Evolutionary conservation across 2,329 filamentous ascomycete genomes (phyloP).

Genomic region (Macroventuria anomochaeta): DNA sequence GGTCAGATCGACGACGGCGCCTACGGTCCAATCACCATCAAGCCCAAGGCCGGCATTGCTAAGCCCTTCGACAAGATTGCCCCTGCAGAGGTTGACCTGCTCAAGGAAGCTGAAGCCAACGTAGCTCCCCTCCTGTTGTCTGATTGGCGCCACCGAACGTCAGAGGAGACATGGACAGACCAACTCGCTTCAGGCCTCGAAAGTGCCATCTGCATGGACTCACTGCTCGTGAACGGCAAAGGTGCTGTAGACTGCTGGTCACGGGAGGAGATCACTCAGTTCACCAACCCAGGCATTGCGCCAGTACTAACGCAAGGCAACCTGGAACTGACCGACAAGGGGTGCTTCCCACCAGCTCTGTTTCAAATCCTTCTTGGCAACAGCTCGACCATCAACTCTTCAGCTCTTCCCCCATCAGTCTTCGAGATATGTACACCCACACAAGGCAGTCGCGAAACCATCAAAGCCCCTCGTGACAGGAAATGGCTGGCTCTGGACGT

Average conservation of each 20-base stretch:
- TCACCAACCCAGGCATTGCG: slow-evolving; percentile 41
- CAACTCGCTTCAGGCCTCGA: slow-evolving; percentile 56
- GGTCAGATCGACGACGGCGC: slow-evolving; percentile 67
- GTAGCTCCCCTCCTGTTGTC: slow-evolving; percentile 60
- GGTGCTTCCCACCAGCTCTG: slow-evolving; percentile 54
- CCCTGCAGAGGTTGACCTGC: slow-evolving; percentile 49
- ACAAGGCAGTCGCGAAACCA: slow-evolving; percentile 53
- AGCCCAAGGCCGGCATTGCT: slow-evolving; percentile 40
- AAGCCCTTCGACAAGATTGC: slow-evolving; percentile 61
- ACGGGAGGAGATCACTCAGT: slow-evolving; percentile 52
- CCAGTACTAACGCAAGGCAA: slow-evolving; percentile 43
- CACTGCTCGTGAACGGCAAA: slow-evolving; percentile 68
- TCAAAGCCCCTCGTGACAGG: slow-evolving; percentile 48
- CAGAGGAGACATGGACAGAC: slow-evolving; percentile 56
- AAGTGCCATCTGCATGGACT: slow-evolving; percentile 62
- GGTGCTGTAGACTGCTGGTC: slow-evolving; percentile 62
- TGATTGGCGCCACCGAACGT: slow-evolving; percentile 64
- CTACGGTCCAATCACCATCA: slow-evolving; percentile 63
- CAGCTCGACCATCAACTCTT: slow-evolving; percentile 7
- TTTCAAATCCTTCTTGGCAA: slow-evolving; percentile 47
- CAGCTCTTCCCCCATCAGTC: slow-evolving; percentile 22
- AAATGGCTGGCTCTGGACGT: slow-evolving; percentile 63
- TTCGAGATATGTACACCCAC: slow-evolving; percentile 55
- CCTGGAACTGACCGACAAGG: slow-evolving; percentile 49
- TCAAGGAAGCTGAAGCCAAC: slow-evolving; percentile 58